Conservation (phyloP, 495 filamentous ascomycete genomes). For the Melanomma pulvis-pyrius region DNA sequence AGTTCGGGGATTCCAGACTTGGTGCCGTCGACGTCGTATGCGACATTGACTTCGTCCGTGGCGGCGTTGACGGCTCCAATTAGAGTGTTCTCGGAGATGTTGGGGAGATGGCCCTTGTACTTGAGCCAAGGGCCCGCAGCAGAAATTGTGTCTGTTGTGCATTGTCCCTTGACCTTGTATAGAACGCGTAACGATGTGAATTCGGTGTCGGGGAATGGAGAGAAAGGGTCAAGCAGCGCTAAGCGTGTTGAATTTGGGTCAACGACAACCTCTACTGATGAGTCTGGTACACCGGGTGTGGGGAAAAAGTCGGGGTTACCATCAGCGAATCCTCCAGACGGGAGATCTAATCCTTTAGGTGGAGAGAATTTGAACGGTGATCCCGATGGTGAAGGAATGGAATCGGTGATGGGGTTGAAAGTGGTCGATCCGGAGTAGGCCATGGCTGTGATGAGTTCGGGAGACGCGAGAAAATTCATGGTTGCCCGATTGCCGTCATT, state of each 20-base stretch:
- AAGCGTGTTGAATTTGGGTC: slow-evolving; percentile 84
- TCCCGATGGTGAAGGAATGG: slow-evolving; percentile 78
- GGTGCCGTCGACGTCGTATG: slow-evolving; percentile 77
- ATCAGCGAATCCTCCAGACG: slow-evolving; percentile 72
- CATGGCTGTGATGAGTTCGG: slow-evolving; percentile 95
- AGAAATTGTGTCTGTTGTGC: slow-evolving; percentile 98
- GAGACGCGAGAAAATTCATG: slow-evolving; percentile 98
- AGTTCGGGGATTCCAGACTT: slow-evolving; percentile 77
- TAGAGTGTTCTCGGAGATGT: slow-evolving; percentile 99
- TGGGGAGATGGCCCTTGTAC: slow-evolving; percentile 99
- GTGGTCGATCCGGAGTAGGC: slow-evolving; percentile 88
- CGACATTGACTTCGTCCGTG: slow-evolving; percentile 87
- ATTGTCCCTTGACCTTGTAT: slow-evolving; percentile 94
- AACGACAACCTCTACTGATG: slow-evolving; percentile 68
- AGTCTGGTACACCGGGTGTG: slow-evolving; percentile 67
- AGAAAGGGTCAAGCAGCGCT: slow-evolving; percentile 88
- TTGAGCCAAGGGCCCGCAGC: slow-evolving; percentile 98
- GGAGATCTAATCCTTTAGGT: slow-evolving; percentile 77
- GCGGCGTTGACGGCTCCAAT: slow-evolving; percentile 94
- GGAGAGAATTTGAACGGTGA: slow-evolving; percentile 82
- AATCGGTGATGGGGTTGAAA: slow-evolving; percentile 94
- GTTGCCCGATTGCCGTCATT: slow-evolving; percentile 95
- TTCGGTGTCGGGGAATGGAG: slow-evolving; percentile 76
- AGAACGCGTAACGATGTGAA: slow-evolving; percentile 76
- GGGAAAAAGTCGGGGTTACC: slow-evolving; percentile 79